Conservation (phyloP, 352 stramenopile genomes). For the Phytophthora pisi region DNA sequence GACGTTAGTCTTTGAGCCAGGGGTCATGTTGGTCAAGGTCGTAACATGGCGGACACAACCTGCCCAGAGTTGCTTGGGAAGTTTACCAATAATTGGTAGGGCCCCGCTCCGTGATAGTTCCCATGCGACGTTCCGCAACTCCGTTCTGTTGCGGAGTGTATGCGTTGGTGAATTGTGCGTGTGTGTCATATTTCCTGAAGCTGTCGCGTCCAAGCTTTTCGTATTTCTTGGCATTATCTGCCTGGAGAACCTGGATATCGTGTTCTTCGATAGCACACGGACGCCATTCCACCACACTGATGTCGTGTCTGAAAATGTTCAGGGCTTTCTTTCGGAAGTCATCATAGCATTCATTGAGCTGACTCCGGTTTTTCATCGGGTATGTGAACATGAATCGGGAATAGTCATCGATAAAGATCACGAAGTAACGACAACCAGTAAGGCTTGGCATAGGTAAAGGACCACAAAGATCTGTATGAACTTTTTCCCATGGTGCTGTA, state of each 20-base stretch:
- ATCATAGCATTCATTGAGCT: slow-evolving; percentile 16
- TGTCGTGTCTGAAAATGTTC: slow-evolving; percentile 13
- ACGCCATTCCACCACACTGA: slow-evolving; percentile 1
- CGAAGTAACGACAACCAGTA: slow-evolving; percentile 17
- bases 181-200: slow-evolving; percentile 10
- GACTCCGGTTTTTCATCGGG: slow-evolving; percentile 8
- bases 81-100: not conserved
- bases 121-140: slow-evolving; percentile 4
- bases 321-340: slow-evolving; percentile 9
- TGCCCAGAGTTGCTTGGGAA: slow-evolving; percentile 4
- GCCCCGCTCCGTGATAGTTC: slow-evolving; percentile 10
- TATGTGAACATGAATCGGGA: slow-evolving; percentile 27
- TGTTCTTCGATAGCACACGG: not conserved
- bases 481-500: slow-evolving; percentile 7
- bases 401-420: slow-evolving; percentile 32
- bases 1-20: slow-evolving; percentile 1
- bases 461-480: slow-evolving; percentile 9
- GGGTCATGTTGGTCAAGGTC: slow-evolving; percentile 5
- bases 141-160: slow-evolving; percentile 17
- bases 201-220: slow-evolving; percentile 3
- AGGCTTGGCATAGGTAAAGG: slow-evolving; percentile 12
- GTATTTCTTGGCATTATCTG: slow-evolving; percentile 8
- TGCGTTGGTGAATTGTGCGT: slow-evolving; percentile 13
- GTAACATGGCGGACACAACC: slow-evolving; percentile 12
- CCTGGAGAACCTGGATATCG: not conserved